These are phyloP conservation scores for Trichoderma asperelloides DNA, from an alignment of 495 filamentous ascomycete species.

Conservation along the genomic window DNA sequence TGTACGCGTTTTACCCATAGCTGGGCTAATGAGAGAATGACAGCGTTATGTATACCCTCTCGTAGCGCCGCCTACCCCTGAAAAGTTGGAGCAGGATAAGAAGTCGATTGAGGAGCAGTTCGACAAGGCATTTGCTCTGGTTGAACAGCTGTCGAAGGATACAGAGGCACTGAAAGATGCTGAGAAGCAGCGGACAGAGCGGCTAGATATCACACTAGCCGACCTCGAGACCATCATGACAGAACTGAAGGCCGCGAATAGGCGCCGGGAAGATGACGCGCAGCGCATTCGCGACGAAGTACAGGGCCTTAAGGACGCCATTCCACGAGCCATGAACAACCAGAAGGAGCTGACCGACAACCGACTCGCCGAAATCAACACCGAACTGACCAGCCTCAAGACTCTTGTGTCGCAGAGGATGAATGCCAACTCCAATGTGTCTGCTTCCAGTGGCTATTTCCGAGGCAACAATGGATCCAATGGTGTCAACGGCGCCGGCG, in stretches of 20 bases:
- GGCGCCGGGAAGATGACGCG: slow-evolving; percentile 74
- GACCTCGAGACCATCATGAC: slow-evolving; percentile 77
- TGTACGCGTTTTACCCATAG: background rate
- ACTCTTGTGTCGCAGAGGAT: slow-evolving; percentile 74
- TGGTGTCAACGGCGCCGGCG: background rate
- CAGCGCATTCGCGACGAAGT: slow-evolving; percentile 82
- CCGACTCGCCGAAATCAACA: slow-evolving; percentile 73
- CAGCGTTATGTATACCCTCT: slow-evolving; percentile 85
- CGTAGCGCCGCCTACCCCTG: slow-evolving; percentile 86
- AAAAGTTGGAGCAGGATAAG: slow-evolving; percentile 89
- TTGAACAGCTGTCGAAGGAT: slow-evolving; percentile 86
- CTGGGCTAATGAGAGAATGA: background rate
- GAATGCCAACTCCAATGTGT: slow-evolving; percentile 38
- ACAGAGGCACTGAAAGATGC: slow-evolving; percentile 77
- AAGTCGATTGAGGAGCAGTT: slow-evolving; percentile 84
- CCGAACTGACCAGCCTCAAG: slow-evolving; percentile 88
- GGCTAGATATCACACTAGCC: slow-evolving; percentile 69
- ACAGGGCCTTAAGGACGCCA: slow-evolving; percentile 65
- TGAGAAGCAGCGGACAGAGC: slow-evolving; percentile 75
- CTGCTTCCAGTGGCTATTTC: slow-evolving; percentile 26
- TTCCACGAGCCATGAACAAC: slow-evolving; percentile 79
- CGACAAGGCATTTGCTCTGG: slow-evolving; percentile 76
- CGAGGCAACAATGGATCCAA: slow-evolving; percentile 14
- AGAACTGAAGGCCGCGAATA: slow-evolving; percentile 69
- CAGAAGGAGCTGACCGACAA: slow-evolving; percentile 78